Conservation (phyloP, 192 early-diverging fungal species). For the Allomyces arbusculus region DNA sequence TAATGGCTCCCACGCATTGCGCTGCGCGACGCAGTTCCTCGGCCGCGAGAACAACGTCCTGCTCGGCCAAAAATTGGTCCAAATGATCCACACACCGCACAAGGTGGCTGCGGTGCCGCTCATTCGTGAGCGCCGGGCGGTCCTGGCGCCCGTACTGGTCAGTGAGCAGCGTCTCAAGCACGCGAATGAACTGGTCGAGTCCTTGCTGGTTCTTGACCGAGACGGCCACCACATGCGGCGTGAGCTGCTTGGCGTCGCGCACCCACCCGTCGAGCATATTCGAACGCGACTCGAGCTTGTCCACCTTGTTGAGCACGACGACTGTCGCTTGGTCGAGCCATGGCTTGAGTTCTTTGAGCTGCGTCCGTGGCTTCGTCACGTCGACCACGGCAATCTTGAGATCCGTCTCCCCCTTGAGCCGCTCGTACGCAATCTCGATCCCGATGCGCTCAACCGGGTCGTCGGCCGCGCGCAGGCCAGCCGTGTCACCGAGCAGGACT, state of each 20-base stretch:
- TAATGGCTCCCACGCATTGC: slow-evolving; percentile 44
- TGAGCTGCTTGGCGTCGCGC: slow-evolving; percentile 1
- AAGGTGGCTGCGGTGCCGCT: background rate
- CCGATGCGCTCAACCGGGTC: slow-evolving; percentile 51
- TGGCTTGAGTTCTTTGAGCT: slow-evolving; percentile 4
- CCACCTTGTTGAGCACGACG: slow-evolving; percentile 44
- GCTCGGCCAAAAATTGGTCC: slow-evolving; percentile 4
- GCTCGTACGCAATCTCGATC: slow-evolving; percentile 32
- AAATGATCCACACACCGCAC: background rate
- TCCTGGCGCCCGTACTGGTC: slow-evolving; percentile 6
- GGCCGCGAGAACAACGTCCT: slow-evolving; percentile 45
- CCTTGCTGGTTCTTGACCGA: slow-evolving; percentile 12
- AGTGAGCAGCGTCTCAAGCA: slow-evolving; percentile 11
- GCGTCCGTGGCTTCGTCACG: slow-evolving; percentile 2
- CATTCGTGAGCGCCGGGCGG: background rate
- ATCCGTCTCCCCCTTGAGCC: slow-evolving; percentile 23
- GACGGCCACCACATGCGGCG: slow-evolving; percentile 2
- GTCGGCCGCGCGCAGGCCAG: slow-evolving; percentile 33
- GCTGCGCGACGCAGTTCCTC: slow-evolving; percentile 48
- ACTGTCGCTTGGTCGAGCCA: slow-evolving; percentile 18
- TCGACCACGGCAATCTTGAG: slow-evolving; percentile 44
- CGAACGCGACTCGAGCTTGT: slow-evolving; percentile 4
- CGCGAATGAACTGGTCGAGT: slow-evolving; percentile 9
- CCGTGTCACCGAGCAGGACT: slow-evolving; percentile 50
- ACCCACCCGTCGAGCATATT: background rate